phyloP scores from a whole-genome alignment of 345 rosid species.

The Eucalyptus leucophloia region DNA sequence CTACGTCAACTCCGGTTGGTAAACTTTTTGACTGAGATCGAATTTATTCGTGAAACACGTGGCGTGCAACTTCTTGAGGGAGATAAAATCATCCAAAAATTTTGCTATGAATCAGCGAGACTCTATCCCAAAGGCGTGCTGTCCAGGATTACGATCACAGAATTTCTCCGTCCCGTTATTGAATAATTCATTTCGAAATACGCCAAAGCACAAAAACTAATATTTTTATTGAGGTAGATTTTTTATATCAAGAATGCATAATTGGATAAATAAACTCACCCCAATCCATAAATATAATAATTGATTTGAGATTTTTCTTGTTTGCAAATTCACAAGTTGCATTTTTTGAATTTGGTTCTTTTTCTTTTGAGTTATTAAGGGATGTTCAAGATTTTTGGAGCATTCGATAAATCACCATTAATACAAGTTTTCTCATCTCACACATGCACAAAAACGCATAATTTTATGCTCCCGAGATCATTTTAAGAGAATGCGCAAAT shows the following conservation, averaged over 20 bases:
- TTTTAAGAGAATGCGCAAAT: neutral
- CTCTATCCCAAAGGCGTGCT: neutral
- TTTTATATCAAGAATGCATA: neutral
- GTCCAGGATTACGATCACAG: neutral
- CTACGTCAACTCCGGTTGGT: neutral
- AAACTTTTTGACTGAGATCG: neutral
- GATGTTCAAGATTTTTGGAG: neutral
- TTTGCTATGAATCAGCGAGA: neutral
- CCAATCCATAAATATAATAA: neutral
- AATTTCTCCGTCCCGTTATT: neutral
- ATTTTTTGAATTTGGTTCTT: neutral
- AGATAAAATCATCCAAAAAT: neutral
- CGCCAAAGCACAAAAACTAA: neutral
- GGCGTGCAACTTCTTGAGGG: neutral
- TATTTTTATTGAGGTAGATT: neutral
- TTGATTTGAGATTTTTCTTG: fast-evolving
- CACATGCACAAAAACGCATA: neutral
- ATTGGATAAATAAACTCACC: neutral
- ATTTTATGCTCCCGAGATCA: fast-evolving
- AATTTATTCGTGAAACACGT: neutral
- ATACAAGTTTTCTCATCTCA: fast-evolving
- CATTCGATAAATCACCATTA: neutral
- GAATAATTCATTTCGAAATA: neutral
- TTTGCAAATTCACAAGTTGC: neutral
- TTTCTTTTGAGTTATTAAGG: neutral